Base-by-base conservation (phyloP, 805 yeast genomes). In the Metschnikowia proteae region DNA sequence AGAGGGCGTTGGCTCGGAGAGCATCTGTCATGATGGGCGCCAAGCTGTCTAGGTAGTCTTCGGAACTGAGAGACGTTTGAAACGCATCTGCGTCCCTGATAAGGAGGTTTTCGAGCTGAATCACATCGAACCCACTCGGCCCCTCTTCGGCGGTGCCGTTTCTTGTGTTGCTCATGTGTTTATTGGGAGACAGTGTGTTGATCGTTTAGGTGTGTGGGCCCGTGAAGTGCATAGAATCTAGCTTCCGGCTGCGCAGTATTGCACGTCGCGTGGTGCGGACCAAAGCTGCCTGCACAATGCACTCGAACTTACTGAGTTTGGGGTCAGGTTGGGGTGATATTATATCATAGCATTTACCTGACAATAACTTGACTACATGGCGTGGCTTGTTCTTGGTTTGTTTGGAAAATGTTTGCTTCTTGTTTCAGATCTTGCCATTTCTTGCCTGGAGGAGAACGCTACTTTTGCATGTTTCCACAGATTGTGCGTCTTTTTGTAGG, bases 41-140 rank as follows among this genome's bases (percentile, higher is more conserved):
- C 50, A 89, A 74, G 63, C 86, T 88, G 54, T 88, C 96, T 35
- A 88, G 64, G 63, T 84, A 87, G 57, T 86, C 91, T 48, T 82
- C 86, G 3, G 86, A 79, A 41, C 73, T 67, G 30, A 78, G 60
- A 1, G 82, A 76, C 13, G 76, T 69, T 47, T 71, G 74, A 52
- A 70, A 73, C 33, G 73, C 68, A 56, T 71, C 74, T 22, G 68
- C 74, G 52, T 68, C 73, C 30, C 75, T 60, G 17, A 71, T 56
- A 23, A 73, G 61, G n/a, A 71, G 57, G 51, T 64, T 64, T 51
- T 71, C 75, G 31, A 72, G 60, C 34, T 66, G 68, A 7, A 68
- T 50, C 7, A 63, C 61, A 28, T 68, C 70, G 8, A 55, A 42
- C 28, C 47, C 50, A 3, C 13, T 40, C 6, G 36, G 4, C 28